phyloP scores from a whole-genome alignment of 768 basidiomycete genomes.

The Sarcodon sp. region DNA sequence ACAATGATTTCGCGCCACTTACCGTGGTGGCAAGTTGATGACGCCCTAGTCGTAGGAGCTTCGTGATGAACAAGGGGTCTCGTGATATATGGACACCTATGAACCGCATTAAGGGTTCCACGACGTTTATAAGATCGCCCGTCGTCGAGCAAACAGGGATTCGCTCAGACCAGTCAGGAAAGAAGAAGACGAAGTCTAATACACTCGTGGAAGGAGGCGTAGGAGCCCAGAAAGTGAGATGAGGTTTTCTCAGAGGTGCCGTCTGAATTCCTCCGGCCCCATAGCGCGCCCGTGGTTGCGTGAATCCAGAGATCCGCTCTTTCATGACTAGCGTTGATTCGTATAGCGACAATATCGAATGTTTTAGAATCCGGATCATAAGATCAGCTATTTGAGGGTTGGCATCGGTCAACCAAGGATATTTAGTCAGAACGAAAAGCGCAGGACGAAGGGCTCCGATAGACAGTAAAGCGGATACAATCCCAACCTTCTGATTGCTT shows the following conservation, averaged over 20 bases:
- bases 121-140: conserved; percentile 62
- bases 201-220: conserved; percentile 65
- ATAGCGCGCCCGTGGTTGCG: conserved; percentile 51
- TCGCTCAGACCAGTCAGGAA: conserved; percentile 66
- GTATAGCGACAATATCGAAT: conserved; percentile 62
- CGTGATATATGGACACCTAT: conserved; percentile 74
- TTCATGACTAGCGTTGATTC: conserved; percentile 33
- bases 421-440: conserved; percentile 66
- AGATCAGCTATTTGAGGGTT: conserved; percentile 81
- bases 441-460: conserved; percentile 77
- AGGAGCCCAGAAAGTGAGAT: conserved; percentile 69
- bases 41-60: conserved; percentile 69
- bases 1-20: conserved; percentile 7
- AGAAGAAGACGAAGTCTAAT: conserved; percentile 85
- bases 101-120: conserved; percentile 72
- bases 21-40: conserved; percentile 46
- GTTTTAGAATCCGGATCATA: conserved; percentile 60
- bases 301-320: conserved; percentile 50
- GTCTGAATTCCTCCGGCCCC: conserved; percentile 39
- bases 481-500: conserved; percentile 68
- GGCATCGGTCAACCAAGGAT: conserved; percentile 75
- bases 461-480: conserved; percentile 71
- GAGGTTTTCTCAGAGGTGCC: conserved; percentile 43
- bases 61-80: conserved; percentile 65
- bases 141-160: conserved; percentile 51